Evolutionary conservation across 129 eudicot species (phyloP).

Genomic region (Flaveria trinervia): DNA sequence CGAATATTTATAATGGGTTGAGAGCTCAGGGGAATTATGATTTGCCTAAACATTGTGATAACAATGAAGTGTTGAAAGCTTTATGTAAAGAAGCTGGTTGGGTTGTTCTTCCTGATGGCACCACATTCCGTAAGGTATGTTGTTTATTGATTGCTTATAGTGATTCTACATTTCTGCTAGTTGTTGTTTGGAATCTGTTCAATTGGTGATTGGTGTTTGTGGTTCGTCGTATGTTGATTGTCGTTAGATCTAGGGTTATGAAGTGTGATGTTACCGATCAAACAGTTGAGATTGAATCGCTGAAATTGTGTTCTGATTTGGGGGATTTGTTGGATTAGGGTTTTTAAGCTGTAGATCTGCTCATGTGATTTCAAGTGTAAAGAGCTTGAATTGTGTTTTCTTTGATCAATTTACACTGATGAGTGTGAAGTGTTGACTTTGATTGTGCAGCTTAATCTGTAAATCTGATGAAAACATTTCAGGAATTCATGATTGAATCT

Average conservation of each 20-base stretch:
- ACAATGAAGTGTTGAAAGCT: conserved; percentile 92
- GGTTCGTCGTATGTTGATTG: not conserved
- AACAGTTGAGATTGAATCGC: conserved; percentile 5
- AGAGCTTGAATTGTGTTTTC: not conserved
- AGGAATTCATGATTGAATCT: not conserved
- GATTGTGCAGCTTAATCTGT: conserved; percentile 13
- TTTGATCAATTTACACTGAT: not conserved
- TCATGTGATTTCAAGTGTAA: not conserved
- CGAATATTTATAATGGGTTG: conserved; percentile 80
- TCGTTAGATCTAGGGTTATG: conserved; percentile 36
- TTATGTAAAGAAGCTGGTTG: conserved; percentile 96
- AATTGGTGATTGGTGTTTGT: too few relatives aligned
- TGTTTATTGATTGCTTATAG: conserved; percentile 2
- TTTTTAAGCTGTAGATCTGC: conserved; percentile 22
- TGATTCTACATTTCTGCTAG: not conserved
- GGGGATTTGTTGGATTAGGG: conserved; percentile 13
- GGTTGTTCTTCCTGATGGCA: conserved; percentile 96
- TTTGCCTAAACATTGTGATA: conserved; percentile 93
- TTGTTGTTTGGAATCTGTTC: too few relatives aligned
- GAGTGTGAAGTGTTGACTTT: not conserved
- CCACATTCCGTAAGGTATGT: conserved; percentile 86
- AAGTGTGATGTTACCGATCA: conserved; percentile 15
- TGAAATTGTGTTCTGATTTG: conserved; percentile 8
- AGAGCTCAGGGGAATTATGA: conserved; percentile 88
- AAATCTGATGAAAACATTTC: not conserved